Percentiles rank a stretch among this genome's conserved stretches.
phyloP scores from a whole-genome alignment of 2,329 filamentous ascomycete species.

The Elsinoe fawcettii region DNA sequence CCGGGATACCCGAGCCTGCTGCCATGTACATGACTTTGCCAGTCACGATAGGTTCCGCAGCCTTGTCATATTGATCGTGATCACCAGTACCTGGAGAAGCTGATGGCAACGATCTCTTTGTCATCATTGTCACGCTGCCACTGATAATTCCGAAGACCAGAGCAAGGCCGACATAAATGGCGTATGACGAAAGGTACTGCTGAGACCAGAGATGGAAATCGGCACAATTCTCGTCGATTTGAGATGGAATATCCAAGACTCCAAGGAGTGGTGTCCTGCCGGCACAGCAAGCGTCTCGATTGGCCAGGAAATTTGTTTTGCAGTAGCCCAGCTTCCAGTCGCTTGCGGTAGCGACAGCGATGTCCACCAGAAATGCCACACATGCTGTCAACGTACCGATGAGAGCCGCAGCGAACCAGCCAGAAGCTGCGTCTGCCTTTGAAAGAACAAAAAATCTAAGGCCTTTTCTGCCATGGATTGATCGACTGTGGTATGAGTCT shows the following conservation, averaged over 20 bases:
- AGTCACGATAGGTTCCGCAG: constrained; percentile 19
- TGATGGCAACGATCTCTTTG: constrained; percentile 43
- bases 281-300: constrained; percentile 45
- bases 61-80: constrained; percentile 22
- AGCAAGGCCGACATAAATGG: constrained; percentile 44
- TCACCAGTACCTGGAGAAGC: constrained; percentile 30
- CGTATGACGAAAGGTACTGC: constrained; percentile 37
- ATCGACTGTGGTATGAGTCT: constrained; percentile 47
- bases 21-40: constrained; percentile 54
- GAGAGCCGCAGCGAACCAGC: constrained; percentile 49
- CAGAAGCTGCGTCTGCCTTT: constrained; percentile 44
- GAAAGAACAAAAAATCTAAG: constrained; percentile 35
- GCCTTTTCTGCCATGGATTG: constrained; percentile 37
- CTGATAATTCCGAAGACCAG: constrained; percentile 44
- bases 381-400: constrained; percentile 49
- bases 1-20: constrained; percentile 52
- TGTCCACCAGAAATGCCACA: constrained; percentile 49
- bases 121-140: constrained; percentile 43
- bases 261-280: constrained; percentile 27
- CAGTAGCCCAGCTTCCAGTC: constrained; percentile 55
- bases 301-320: constrained; percentile 37
- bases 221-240: constrained; percentile 30
- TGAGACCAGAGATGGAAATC: constrained; percentile 40
- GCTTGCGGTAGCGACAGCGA: constrained; percentile 47
- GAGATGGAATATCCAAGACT: constrained; percentile 18